Conservation (phyloP, 2,329 filamentous ascomycete genomes). For the Nectriaceae sp. region DNA sequence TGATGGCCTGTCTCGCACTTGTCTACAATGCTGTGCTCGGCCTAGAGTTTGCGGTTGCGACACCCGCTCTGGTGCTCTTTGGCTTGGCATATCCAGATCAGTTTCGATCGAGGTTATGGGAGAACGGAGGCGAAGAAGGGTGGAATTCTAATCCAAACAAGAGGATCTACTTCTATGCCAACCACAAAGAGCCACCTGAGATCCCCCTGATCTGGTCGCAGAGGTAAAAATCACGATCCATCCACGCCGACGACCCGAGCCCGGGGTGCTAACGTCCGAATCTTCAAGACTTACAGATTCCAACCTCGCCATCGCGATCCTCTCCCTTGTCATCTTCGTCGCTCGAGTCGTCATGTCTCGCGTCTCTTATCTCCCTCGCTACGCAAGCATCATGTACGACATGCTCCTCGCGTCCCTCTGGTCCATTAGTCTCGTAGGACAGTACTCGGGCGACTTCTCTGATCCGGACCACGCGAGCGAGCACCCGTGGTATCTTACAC, state of each 20-base stretch:
- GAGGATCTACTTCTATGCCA: slow-evolving; percentile 33
- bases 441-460: slow-evolving; percentile 25
- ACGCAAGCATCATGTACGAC: slow-evolving; percentile 31
- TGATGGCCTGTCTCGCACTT: slow-evolving; percentile 13
- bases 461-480: slow-evolving; percentile 25
- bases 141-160: slow-evolving; percentile 33
- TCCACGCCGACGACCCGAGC: background rate
- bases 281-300: slow-evolving; percentile 27
- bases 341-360: slow-evolving; percentile 24
- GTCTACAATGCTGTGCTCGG: slow-evolving; percentile 12
- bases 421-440: slow-evolving; percentile 23
- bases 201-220: slow-evolving; percentile 30
- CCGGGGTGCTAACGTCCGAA: background rate
- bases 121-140: slow-evolving; percentile 29
- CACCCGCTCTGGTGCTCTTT: slow-evolving; percentile 18
- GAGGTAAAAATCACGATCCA: slow-evolving; percentile 16
- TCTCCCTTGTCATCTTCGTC: slow-evolving; percentile 30
- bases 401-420: slow-evolving; percentile 29
- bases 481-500: slow-evolving; percentile 30
- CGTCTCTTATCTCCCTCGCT: slow-evolving; percentile 25
- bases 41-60: slow-evolving; percentile 20
- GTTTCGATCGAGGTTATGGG: slow-evolving; percentile 28
- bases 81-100: slow-evolving; percentile 24
- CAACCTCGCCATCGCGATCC: slow-evolving; percentile 31
- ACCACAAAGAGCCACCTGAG: slow-evolving; percentile 30